phyloP scores from a whole-genome alignment of 176 grass and related monocot species.

The Hordeum marinum region DNA sequence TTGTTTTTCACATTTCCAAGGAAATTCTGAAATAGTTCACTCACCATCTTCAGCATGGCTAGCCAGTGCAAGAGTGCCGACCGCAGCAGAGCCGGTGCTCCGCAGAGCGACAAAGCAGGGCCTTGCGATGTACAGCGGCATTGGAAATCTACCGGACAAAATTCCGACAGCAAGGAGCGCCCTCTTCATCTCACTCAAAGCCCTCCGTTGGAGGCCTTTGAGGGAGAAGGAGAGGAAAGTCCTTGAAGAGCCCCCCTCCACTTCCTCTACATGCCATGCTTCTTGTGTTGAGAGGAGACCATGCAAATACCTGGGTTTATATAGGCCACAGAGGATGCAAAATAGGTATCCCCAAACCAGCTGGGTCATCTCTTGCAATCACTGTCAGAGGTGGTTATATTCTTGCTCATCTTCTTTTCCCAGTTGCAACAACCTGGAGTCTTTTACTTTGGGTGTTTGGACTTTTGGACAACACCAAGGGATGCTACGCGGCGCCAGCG shows the following conservation, averaged over 20 bases:
- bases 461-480: constrained; percentile 23
- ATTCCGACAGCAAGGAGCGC: background rate
- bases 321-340: constrained; percentile 19
- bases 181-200: constrained; percentile 27
- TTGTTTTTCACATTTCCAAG: background rate
- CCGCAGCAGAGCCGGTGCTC: background rate
- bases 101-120: background rate
- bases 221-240: constrained; percentile 39
- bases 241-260: background rate
- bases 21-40: background rate
- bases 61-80: background rate
- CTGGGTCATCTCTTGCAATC: constrained; percentile 6
- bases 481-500: background rate
- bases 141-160: background rate
- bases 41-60: background rate
- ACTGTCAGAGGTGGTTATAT: constrained; percentile 17
- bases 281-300: constrained; percentile 16
- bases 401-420: constrained; percentile 23
- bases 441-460: constrained; percentile 10
- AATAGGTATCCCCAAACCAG: background rate
- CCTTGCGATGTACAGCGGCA: background rate
- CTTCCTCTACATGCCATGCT: background rate
- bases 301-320: constrained; percentile 31
- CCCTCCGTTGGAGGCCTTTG: constrained; percentile 44
- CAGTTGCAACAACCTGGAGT: constrained; percentile 1